A percentile compares a stretch with the other conserved stretches of the same genome.
Evolutionary conservation across 805 yeast genomes (phyloP).

Genomic region (Metschnikowia cubensis): DNA sequence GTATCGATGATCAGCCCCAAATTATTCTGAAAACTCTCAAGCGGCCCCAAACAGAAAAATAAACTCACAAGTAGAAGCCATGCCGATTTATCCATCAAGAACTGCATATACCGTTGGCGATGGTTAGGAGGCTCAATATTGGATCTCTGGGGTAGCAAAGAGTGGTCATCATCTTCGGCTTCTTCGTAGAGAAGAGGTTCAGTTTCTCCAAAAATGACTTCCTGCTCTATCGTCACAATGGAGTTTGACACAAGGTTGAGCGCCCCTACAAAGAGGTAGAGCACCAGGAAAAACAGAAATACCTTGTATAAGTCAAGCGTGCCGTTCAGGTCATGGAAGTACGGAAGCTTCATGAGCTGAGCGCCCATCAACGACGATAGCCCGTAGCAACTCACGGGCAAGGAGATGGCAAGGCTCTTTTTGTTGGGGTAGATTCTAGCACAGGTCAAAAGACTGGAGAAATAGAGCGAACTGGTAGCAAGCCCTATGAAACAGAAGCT

Average conservation of each 20-base stretch:
- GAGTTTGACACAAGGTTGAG: constrained; percentile 63
- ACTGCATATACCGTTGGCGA: constrained; percentile 29
- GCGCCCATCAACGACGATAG: constrained; percentile 73
- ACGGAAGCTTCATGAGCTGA: constrained; percentile 46
- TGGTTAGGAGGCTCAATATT: constrained; percentile 37
- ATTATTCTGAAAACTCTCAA: constrained; percentile 80
- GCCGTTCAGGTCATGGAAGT: constrained; percentile 30
- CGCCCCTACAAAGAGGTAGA: constrained; percentile 55
- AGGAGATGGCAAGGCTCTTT: constrained; percentile 77
- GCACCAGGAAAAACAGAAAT: constrained; percentile 47
- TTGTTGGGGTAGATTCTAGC: constrained; percentile 77
- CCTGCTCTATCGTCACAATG: constrained; percentile 56
- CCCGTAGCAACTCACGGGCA: constrained; percentile 88
- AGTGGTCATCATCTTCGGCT: constrained; percentile 10
- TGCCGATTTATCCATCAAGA: constrained; percentile 53
- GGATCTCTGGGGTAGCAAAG: constrained; percentile 31
- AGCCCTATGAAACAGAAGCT: constrained; percentile 61
- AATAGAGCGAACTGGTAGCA: constrained; percentile 71
- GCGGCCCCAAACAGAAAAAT: constrained; percentile 71
- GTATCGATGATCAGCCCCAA: constrained; percentile 67
- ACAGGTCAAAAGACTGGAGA: constrained; percentile 70
- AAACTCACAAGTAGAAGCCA: constrained; percentile 62
- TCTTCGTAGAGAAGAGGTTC: constrained; percentile 14
- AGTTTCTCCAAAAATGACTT: constrained; percentile 34
- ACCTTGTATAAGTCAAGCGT: constrained; percentile 47